These are phyloP conservation scores for Paramyrothecium sp. DNA, from an alignment of 2,329 filamentous ascomycete genomes.

Conservation along the genomic window DNA sequence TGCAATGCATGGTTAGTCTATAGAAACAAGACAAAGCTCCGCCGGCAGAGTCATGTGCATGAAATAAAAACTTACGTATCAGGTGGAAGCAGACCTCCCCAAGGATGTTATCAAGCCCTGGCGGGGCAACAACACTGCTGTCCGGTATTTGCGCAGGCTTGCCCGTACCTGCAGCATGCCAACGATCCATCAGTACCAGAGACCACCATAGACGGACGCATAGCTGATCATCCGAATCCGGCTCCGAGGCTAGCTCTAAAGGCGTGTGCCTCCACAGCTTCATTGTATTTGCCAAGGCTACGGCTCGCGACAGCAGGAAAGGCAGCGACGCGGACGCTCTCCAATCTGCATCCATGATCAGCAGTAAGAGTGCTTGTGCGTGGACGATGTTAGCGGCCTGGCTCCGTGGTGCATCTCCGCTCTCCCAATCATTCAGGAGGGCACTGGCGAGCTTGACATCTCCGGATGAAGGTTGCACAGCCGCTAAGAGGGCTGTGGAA, in stretches of 20 bases:
- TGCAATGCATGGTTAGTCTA: slow-evolving; percentile 21
- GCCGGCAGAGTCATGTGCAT: background rate
- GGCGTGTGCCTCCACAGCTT: slow-evolving; percentile 47
- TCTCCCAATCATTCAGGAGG: slow-evolving; percentile 53
- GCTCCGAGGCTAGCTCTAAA: slow-evolving; percentile 48
- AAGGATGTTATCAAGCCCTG: slow-evolving; percentile 57
- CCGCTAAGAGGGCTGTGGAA: slow-evolving; percentile 58
- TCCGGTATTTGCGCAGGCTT: slow-evolving; percentile 63
- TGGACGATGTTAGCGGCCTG: slow-evolving; percentile 52
- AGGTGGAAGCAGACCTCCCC: slow-evolving; percentile 65
- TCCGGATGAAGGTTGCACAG: slow-evolving; percentile 38
- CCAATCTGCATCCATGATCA: slow-evolving; percentile 63
- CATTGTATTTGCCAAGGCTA: slow-evolving; percentile 64
- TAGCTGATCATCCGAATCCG: slow-evolving; percentile 61
- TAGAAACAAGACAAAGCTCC: too few relatives aligned
- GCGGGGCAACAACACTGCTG: slow-evolving; percentile 56
- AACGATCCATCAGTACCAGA: slow-evolving; percentile 69
- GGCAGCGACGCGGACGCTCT: slow-evolving; percentile 44
- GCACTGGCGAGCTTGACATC: slow-evolving; percentile 44
- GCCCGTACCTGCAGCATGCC: slow-evolving; percentile 68
- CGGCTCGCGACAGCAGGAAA: slow-evolving; percentile 61
- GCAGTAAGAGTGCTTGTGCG: slow-evolving; percentile 64
- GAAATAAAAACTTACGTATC: slow-evolving; percentile 52
- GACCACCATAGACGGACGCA: slow-evolving; percentile 70
- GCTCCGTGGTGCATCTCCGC: slow-evolving; percentile 33